Evolutionary conservation across 176 grass and related monocot genomes (phyloP).

Genomic region (Aegilops longissima): DNA sequence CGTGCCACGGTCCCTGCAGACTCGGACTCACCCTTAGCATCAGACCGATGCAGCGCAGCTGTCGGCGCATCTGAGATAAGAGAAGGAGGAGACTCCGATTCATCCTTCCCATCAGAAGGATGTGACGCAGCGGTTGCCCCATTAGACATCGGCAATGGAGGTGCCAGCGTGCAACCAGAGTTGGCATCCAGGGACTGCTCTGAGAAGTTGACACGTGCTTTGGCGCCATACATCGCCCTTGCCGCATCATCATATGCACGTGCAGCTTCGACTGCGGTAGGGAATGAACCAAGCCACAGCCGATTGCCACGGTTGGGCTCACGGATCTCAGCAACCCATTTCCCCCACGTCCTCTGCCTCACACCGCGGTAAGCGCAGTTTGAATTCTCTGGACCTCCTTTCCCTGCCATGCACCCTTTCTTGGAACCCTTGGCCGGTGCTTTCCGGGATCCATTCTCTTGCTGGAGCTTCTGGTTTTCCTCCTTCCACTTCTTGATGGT

Average conservation of each 20-base stretch:
- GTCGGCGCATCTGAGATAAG: neutral
- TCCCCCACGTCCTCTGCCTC: conserved; percentile 91
- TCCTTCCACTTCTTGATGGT: conserved; percentile 84
- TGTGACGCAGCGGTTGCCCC: neutral
- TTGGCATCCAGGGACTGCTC: conserved; percentile 22
- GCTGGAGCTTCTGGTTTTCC: conserved; percentile 51
- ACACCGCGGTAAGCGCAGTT: conserved; percentile 70
- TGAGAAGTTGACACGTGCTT: conserved; percentile 68
- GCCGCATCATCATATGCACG: conserved; percentile 83
- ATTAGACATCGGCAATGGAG: conserved; percentile 20
- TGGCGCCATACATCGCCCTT: conserved; percentile 74
- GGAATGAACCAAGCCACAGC: conserved; percentile 90
- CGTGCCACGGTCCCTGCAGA: conserved; percentile 38
- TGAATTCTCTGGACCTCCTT: conserved; percentile 83
- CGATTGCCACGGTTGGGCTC: conserved; percentile 79
- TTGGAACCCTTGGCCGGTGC: conserved; percentile 90
- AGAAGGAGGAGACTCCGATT: conserved; percentile 24
- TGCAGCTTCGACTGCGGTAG: conserved; percentile 61
- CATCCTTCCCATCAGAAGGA: conserved; percentile 16
- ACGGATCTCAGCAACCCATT: conserved; percentile 97
- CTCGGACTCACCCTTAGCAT: conserved; percentile 39
- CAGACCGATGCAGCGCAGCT: neutral
- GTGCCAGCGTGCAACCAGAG: conserved; percentile 37
- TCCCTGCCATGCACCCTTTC: conserved; percentile 94
- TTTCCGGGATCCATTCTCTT: conserved; percentile 38